A percentile compares a stretch with the other conserved stretches of the same genome.
These are phyloP conservation scores for Neophaeococcomyces mojaviensis DNA, from an alignment of 2,329 filamentous ascomycete species.

Conservation along the genomic window DNA sequence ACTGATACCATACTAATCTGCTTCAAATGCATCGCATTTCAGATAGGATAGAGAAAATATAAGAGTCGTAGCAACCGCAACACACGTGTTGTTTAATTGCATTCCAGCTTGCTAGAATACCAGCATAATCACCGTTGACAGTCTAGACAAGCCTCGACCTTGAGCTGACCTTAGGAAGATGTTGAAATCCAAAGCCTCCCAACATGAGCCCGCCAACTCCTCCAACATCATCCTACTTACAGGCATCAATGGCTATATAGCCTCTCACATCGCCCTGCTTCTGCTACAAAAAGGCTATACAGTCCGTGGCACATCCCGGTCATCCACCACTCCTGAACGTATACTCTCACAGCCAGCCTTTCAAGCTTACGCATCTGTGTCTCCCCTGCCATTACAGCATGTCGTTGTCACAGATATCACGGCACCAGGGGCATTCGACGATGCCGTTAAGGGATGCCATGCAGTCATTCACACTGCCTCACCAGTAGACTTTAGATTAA, in stretches of 20 bases:
- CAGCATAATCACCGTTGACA: no score
- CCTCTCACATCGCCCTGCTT: conserved; percentile 29
- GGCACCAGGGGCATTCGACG: conserved; percentile 29
- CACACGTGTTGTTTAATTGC: no score
- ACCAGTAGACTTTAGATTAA: conserved; percentile 19
- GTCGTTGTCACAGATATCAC: conserved; percentile 31
- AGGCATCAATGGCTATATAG: conserved; percentile 37
- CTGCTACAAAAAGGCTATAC: conserved; percentile 33
- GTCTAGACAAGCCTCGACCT: no score
- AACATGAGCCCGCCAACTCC: background rate
- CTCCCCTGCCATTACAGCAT: conserved; percentile 15
- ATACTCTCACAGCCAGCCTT: conserved; percentile 25
- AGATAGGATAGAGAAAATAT: no score
- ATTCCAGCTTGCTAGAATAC: no score
- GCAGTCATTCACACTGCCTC: conserved; percentile 20
- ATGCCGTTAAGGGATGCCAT: conserved; percentile 28
- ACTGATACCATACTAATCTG: no score
- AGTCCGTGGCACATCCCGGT: conserved; percentile 34
- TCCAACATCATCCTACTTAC: conserved; percentile 29
- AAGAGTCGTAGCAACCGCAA: no score
- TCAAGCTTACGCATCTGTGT: conserved; percentile 29
- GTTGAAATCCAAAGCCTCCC: no score
- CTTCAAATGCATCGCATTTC: no score
- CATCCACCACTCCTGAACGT: conserved; percentile 15
- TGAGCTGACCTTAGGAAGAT: no score